A percentile compares a stretch with the other conserved stretches of the same genome.
phyloP scores from a whole-genome alignment of 176 grass and related monocot species.

The Urochloa ruziziensis region DNA sequence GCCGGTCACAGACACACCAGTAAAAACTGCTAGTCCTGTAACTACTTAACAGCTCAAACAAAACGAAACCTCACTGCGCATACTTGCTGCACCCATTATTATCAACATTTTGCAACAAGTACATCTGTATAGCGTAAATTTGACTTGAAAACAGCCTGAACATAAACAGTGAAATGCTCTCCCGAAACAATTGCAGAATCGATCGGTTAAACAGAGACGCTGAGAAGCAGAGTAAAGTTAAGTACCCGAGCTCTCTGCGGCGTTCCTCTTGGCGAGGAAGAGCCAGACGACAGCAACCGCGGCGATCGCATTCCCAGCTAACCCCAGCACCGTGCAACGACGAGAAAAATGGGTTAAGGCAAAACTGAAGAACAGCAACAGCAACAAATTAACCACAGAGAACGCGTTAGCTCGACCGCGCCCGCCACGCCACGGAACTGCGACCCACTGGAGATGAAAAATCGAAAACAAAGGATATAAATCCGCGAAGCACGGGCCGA shows the following conservation, averaged over 20 bases:
- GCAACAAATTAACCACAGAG: slow-evolving; percentile 1
- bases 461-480: slow-evolving; percentile 62
- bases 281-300: slow-evolving; percentile 31
- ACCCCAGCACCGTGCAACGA: slow-evolving; percentile 56
- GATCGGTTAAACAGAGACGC: neutral
- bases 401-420: neutral
- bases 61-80: neutral
- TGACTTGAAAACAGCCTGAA: neutral
- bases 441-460: neutral
- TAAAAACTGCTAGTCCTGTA: neutral
- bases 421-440: neutral
- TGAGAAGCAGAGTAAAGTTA: neutral
- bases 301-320: slow-evolving; percentile 56
- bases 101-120: neutral
- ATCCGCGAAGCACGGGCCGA: slow-evolving; percentile 80
- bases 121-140: neutral
- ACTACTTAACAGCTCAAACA: neutral
- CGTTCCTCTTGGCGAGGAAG: slow-evolving; percentile 31
- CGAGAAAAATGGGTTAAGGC: slow-evolving; percentile 32
- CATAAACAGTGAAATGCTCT: neutral
- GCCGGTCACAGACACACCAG: neutral
- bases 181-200: neutral
- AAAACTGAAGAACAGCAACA: neutral
- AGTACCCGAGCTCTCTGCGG: slow-evolving; percentile 36
- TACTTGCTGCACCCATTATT: neutral